These are phyloP conservation scores for Nigrograna mackinnonii DNA, from an alignment of 2,329 filamentous ascomycete species.

Conservation along the genomic window DNA sequence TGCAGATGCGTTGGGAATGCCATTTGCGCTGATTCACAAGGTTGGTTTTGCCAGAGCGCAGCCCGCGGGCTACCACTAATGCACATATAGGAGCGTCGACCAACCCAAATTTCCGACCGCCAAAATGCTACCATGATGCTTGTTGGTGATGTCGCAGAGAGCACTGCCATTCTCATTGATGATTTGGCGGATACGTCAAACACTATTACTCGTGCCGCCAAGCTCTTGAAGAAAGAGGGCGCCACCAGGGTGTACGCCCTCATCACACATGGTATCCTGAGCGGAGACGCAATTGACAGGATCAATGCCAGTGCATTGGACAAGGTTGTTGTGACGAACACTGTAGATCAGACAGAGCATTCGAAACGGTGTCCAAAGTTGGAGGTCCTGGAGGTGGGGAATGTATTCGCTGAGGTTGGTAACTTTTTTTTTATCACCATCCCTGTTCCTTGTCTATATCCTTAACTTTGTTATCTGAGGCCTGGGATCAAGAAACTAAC, in stretches of 20 bases:
- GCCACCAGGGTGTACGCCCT: conserved; percentile 90
- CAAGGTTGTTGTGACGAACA: conserved; percentile 94
- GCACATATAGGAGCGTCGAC: conserved; percentile 74
- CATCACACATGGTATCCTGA: conserved; percentile 92
- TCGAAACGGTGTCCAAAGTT: conserved; percentile 79
- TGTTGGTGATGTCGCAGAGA: conserved; percentile 80
- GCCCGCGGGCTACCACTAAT: conserved; percentile 6
- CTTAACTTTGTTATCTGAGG: not conserved
- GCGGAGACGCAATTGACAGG: conserved; percentile 89
- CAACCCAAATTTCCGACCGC: conserved; percentile 82
- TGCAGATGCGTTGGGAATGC: conserved; percentile 88
- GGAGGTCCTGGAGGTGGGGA: conserved; percentile 86
- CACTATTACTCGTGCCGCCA: conserved; percentile 94
- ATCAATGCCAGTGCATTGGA: conserved; percentile 93
- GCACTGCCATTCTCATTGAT: conserved; percentile 88
- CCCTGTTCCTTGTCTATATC: not conserved
- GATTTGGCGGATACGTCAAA: conserved; percentile 96
- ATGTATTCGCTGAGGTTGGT: conserved; percentile 82
- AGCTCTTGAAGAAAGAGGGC: conserved; percentile 91
- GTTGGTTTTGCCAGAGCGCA: conserved; percentile 48
- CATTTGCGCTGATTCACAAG: conserved; percentile 98
- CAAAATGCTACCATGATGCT: conserved; percentile 89
- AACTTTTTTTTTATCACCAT: not conserved
- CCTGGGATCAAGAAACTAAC: too few species aligned
- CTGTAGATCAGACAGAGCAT: conserved; percentile 86